Evolutionary conservation across 2,329 filamentous ascomycete genomes (phyloP).

Genomic region (Dothideomycetes sp.): DNA sequence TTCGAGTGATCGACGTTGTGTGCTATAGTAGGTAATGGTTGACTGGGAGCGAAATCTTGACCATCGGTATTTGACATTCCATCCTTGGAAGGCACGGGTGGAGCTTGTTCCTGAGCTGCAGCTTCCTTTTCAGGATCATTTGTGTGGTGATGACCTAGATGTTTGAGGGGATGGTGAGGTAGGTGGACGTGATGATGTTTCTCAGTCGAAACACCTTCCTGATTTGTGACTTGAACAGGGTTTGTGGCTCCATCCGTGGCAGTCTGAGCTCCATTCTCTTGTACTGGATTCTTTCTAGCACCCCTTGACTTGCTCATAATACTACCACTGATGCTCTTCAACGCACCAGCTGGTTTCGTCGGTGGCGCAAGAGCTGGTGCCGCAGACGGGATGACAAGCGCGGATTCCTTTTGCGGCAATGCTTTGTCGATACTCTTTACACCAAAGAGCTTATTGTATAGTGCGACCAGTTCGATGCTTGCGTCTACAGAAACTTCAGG

Average conservation of each 20-base stretch:
- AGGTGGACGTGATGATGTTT: constrained; percentile 29
- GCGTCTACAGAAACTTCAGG: constrained; percentile 79
- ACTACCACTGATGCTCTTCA: constrained; percentile 55
- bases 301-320: constrained; percentile 61
- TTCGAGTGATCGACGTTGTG: constrained; percentile 31
- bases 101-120: not conserved
- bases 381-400: constrained; percentile 35
- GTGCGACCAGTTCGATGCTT: constrained; percentile 70
- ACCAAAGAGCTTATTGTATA: constrained; percentile 76
- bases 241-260: constrained; percentile 42
- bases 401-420: constrained; percentile 38
- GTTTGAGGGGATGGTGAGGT: constrained; percentile 29
- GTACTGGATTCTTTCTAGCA: constrained; percentile 29
- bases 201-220: constrained; percentile 35
- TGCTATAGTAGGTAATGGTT: constrained; percentile 29
- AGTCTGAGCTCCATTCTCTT: constrained; percentile 15
- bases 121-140: constrained; percentile 2
- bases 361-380: constrained; percentile 18
- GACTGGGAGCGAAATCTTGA: constrained; percentile 23
- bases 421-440: constrained; percentile 41
- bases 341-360: constrained; percentile 25
- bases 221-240: constrained; percentile 67
- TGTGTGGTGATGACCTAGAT: constrained; percentile 16
- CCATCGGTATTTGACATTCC: constrained; percentile 10
- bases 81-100: constrained; percentile 12